Evolutionary conservation across 495 filamentous ascomycete species (phyloP).

Genomic region (Cairneyella variabilis): DNA sequence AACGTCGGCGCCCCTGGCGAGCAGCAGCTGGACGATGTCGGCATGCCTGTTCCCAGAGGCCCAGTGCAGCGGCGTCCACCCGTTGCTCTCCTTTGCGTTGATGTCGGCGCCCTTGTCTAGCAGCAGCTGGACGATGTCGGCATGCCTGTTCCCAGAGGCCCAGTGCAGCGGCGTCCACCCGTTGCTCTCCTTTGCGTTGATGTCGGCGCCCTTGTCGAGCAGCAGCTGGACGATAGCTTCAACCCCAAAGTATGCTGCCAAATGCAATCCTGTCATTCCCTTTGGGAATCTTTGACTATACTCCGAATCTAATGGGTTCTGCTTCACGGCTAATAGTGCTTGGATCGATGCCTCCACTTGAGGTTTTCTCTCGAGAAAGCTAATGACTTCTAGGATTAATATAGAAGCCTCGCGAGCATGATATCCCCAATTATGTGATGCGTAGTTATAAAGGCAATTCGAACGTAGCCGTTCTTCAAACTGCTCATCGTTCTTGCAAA

Average conservation of each 20-base stretch:
- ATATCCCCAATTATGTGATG: slow-evolving; percentile 15
- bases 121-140: slow-evolving; percentile 11
- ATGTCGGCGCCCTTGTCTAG: slow-evolving; percentile 6
- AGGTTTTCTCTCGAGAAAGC: slow-evolving; percentile 8
- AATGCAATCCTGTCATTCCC: slow-evolving; percentile 15
- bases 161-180: slow-evolving; percentile 1
- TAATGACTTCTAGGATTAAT: background rate
- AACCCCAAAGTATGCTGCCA: slow-evolving; percentile 21
- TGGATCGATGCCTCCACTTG: slow-evolving; percentile 21
- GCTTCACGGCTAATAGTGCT: background rate
- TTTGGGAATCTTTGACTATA: slow-evolving; percentile 12
- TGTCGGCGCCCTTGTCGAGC: slow-evolving; percentile 9
- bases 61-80: slow-evolving; percentile 28
- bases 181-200: slow-evolving; percentile 2
- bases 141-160: slow-evolving; percentile 6
- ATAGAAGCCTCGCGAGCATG: slow-evolving; percentile 14
- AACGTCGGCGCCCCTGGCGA: slow-evolving; percentile 24
- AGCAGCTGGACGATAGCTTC: slow-evolving; percentile 11
- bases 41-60: slow-evolving; percentile 32
- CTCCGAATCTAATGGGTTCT: background rate
- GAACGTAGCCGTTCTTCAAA: slow-evolving; percentile 6
- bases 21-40: slow-evolving; percentile 26
- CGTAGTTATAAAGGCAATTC: slow-evolving; percentile 7
- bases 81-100: slow-evolving; percentile 20
- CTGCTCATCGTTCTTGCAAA: background rate